Percentiles rank a stretch among this genome's conserved stretches.
Conservation (phyloP, 2,329 filamentous ascomycete genomes). For the Xylaria digitata region DNA sequence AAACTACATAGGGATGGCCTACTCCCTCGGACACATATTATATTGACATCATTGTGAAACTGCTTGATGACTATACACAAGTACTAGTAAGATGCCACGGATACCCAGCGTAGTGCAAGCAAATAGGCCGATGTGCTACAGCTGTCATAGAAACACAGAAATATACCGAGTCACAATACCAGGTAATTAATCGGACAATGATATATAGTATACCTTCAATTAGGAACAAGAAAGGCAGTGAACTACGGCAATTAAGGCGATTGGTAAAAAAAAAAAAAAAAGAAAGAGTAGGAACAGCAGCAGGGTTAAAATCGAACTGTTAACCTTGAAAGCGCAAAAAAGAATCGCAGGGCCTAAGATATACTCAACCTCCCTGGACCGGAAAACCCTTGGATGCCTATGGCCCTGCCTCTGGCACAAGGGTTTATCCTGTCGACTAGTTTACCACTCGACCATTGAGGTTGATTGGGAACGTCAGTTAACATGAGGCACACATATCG, state of each 20-base stretch:
- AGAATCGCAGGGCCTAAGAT: slow-evolving; percentile 2
- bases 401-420: slow-evolving; percentile 19
- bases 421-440: slow-evolving; percentile 17
- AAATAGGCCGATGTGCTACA: no score
- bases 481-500: slow-evolving; percentile 8
- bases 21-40: not conserved
- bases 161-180: no score
- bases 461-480: slow-evolving; percentile 19
- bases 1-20: not conserved
- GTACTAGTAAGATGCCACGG: no score
- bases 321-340: slow-evolving; percentile 10
- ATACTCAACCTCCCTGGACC: slow-evolving; percentile 10
- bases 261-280: not conserved
- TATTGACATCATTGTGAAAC: not conserved
- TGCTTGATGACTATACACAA: not conserved
- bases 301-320: slow-evolving; percentile 3
- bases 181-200: no score
- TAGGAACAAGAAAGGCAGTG: no score
- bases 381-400: slow-evolving; percentile 18
- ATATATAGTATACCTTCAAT: no score
- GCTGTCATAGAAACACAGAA: no score
- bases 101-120: no score
- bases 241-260: no score
- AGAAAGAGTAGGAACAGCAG: not conserved
- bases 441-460: slow-evolving; percentile 13